Base-by-base conservation (phyloP, 768 basidiomycete genomes). In the Pulveroboletus sp. region DNA sequence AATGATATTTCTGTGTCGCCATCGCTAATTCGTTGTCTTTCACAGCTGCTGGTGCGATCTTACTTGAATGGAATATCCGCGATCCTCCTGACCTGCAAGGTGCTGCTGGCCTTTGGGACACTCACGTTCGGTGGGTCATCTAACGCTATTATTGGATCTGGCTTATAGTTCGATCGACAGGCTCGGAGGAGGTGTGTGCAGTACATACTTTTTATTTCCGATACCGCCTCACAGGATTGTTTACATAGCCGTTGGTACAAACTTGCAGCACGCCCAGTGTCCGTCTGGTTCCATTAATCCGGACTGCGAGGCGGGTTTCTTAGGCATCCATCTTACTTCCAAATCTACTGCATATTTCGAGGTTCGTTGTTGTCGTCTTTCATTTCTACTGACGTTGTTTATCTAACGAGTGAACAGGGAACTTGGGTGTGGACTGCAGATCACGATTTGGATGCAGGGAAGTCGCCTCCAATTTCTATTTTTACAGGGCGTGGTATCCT, bases 371-470 rank as follows among this genome's bases (percentile, higher is more conserved):
- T 5, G 3, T 49, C 6, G 8, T n/a, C 16, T 25, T 27, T 7
- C 2, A 1, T 20, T 34, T 13, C 10, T 17, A 21, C 1, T 20
- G 17, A 3, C 5, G 4, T 4, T 17, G 2, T 35, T 4, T 6
- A 49, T 19, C 45, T 14, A 50, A 19, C 29, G 23, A 31, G 27
- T 14, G 14, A 36, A 32, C 45, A 85, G 82, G 85, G 83, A 5
- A 76, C 81, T 14, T 90, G 87, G 89, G 77, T 87, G 4, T 91
- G 89, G 89, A 69, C 79, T 7, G 86, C 88, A 10, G 90, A 92
- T 56, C 89, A 92, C 56, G 60, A 62, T 27, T 4, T 62, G 6
- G 82, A 87, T 50, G 67, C 85, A 20, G 79, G 82, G 44, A 66
- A 69, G 6, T 58, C 72, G 25, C 70, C 70, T n/a, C 79, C 81